Evolutionary conservation across 176 grass and related monocot genomes (phyloP).

Genomic region (Carex cristatella): DNA sequence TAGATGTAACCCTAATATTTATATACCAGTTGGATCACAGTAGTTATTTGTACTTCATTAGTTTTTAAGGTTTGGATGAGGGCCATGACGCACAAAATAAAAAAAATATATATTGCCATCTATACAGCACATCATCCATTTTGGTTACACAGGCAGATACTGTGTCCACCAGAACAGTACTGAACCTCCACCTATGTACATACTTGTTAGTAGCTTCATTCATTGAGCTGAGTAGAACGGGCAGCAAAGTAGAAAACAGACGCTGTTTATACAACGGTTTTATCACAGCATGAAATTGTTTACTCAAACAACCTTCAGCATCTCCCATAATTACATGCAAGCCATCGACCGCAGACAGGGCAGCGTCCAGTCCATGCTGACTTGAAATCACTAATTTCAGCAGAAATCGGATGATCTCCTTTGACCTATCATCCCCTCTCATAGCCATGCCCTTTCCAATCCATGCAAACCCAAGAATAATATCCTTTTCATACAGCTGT

Average conservation of each 20-base stretch:
- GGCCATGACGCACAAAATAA: not conserved
- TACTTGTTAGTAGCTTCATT: conserved; percentile 41
- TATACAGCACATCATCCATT: not conserved
- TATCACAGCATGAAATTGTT: conserved; percentile 81
- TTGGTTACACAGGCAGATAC: not conserved
- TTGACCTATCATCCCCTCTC: conserved; percentile 89
- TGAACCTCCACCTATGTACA: not conserved
- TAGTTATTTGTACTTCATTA: not conserved
- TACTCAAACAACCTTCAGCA: conserved; percentile 83
- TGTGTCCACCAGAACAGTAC: not conserved
- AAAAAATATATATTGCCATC: not conserved
- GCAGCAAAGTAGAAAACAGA: conserved; percentile 77
- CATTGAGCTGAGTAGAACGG: conserved; percentile 69
- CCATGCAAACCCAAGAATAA: conserved; percentile 63
- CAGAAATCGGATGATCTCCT: conserved; percentile 77
- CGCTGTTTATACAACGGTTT: conserved; percentile 97
- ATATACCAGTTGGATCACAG: not conserved
- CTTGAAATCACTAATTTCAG: conserved; percentile 53
- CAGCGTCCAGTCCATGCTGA: conserved; percentile 23
- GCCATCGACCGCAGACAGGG: conserved; percentile 64
- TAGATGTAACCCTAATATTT: not conserved
- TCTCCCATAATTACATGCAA: conserved; percentile 88
- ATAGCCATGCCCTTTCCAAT: conserved; percentile 93
- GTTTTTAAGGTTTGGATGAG: not conserved
- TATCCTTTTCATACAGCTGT: conserved; percentile 24